Conservation (phyloP, 1,139 yeast genomes). For the Sugiyamaella castrensis region DNA sequence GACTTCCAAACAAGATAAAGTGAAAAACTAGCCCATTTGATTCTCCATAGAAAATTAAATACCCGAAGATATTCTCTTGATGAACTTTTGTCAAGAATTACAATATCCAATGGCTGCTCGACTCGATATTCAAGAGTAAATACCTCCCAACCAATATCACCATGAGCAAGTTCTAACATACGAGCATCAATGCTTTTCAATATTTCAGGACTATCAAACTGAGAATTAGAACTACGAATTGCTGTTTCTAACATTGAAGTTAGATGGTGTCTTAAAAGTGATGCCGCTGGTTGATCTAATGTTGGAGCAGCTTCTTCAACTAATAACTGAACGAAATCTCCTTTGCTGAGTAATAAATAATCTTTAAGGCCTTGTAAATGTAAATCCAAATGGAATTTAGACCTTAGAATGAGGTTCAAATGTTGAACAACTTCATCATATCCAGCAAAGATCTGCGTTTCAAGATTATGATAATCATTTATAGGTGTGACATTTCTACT, state of each 20-base stretch:
- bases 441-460: slow-evolving; percentile 48
- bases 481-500: slow-evolving; percentile 28
- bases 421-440: slow-evolving; percentile 57
- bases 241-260: slow-evolving; percentile 67
- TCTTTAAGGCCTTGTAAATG: slow-evolving; percentile 63
- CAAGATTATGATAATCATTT: slow-evolving; percentile 38
- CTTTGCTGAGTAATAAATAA: slow-evolving; percentile 66
- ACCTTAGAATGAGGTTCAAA: slow-evolving; percentile 51
- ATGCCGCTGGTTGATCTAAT: slow-evolving; percentile 59
- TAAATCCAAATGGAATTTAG: slow-evolving; percentile 48
- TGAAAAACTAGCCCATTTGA: slow-evolving; percentile 58
- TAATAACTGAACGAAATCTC: slow-evolving; percentile 72
- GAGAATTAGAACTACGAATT: slow-evolving; percentile 59
- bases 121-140: slow-evolving; percentile 82
- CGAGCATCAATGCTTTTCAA: slow-evolving; percentile 75
- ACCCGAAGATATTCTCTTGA: slow-evolving; percentile 68
- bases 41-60: slow-evolving; percentile 82
- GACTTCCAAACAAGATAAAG: slow-evolving; percentile 50
- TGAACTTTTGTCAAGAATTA: slow-evolving; percentile 38
- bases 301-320: slow-evolving; percentile 54
- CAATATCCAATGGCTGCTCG: slow-evolving; percentile 48
- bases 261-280: slow-evolving; percentile 63
- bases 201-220: slow-evolving; percentile 43
- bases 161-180: slow-evolving; percentile 63
- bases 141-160: slow-evolving; percentile 77